Conservation (phyloP, 2,329 filamentous ascomycete genomes). For the Aspergillus neoniger region DNA sequence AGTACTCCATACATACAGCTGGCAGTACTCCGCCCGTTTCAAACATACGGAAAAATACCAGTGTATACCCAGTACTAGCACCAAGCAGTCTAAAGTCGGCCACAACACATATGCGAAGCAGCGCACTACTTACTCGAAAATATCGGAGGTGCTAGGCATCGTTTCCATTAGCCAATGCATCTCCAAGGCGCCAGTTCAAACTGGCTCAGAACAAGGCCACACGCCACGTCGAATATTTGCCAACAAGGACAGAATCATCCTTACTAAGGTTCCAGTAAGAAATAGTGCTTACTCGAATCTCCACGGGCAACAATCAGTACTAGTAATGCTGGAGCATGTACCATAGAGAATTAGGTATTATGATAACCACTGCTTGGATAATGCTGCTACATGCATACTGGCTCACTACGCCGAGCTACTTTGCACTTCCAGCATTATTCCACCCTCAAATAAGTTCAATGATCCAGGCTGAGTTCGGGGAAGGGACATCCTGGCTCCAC, state of each 20-base stretch:
- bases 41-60: background rate
- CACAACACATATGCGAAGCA: background rate
- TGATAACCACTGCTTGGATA: background rate
- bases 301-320: background rate
- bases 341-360: background rate
- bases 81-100: background rate
- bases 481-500: slow-evolving; percentile 21
- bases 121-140: background rate
- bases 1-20: background rate
- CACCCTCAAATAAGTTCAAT: background rate
- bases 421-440: background rate
- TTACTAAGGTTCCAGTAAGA: background rate
- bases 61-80: background rate
- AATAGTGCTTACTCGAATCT: background rate
- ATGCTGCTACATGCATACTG: no score
- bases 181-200: background rate
- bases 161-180: background rate
- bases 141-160: background rate
- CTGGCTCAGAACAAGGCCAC: background rate
- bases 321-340: no score
- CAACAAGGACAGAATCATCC: background rate
- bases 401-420: no score
- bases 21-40: background rate
- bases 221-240: background rate
- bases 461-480: slow-evolving; percentile 12